Evolutionary conservation across 768 basidiomycete genomes (phyloP), one percentile per base, ranked within the genome.

Genomic region (Pholiota conissans): DNA sequence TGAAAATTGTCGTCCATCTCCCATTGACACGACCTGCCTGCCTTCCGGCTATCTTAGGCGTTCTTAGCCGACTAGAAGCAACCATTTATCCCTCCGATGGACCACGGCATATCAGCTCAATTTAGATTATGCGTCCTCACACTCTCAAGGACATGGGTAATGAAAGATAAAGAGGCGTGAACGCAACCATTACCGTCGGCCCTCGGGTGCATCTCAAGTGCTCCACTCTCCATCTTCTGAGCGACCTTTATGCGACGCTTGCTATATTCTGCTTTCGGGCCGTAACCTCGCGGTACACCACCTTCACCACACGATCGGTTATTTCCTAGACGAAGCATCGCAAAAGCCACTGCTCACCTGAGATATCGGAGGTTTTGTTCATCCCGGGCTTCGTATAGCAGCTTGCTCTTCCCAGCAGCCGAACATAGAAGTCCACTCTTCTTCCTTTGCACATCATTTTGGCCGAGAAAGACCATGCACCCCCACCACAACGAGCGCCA

Each of bases 1-100:
- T n/a, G n/a, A n/a, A n/a, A n/a, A n/a, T n/a, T 13, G 22, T n/a
- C 49, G 39, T 34, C 47, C 42, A 55, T 47, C 29, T 42, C 42
- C 45, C 45, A n/a, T 58, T 51, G 32, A 53, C 57, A 48, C 57
- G 32, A 39, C 57, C 45, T 49, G 46, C 39, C 52, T 14, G 35
- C 16, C 47, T 47, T 27, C 29, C 34, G 49, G 49, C 26, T 52
- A 54, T 30, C 39, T n/a, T 32, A 14, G 2, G 26, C 11, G 22
- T 42, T 40, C 35, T 18, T 42, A 30, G 7, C 42, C 42, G 42
- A 45, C 42, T 24, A 3, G 11, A 5, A 45, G 9, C 11, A 3
- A 22, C 11, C 22, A 45, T 9, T 13, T 24, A 2, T 7, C 22
- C 24, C 30, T 32, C 30, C 30, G 30, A 32, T n/a, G n/a, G n/a